Evolutionary conservation across 768 basidiomycete genomes (phyloP).

Genomic region (Lactarius sp.): DNA sequence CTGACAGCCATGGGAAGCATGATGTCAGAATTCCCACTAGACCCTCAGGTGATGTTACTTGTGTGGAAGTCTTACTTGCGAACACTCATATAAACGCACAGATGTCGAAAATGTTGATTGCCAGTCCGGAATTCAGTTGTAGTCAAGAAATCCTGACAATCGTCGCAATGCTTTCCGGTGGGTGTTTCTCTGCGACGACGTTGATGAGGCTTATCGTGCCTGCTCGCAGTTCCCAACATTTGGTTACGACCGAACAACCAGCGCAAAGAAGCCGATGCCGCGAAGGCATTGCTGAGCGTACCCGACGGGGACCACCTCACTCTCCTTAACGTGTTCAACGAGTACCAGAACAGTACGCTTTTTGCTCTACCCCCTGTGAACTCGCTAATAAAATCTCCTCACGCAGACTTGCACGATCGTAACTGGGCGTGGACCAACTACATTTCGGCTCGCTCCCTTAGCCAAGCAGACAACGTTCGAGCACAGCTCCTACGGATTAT

Average conservation of each 20-base stretch:
- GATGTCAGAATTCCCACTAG: slow-evolving; percentile 99
- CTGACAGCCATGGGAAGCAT: slow-evolving; percentile 80
- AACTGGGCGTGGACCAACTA: slow-evolving; percentile 93
- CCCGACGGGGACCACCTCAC: slow-evolving; percentile 98
- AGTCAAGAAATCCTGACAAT: slow-evolving; percentile 94
- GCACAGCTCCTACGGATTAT: slow-evolving; percentile 83
- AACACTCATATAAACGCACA: slow-evolving; percentile 29
- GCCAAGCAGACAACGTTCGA: slow-evolving; percentile 92
- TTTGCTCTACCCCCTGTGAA: not conserved
- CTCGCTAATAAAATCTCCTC: not conserved
- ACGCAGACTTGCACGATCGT: slow-evolving; percentile 46
- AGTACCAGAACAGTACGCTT: slow-evolving; percentile 72
- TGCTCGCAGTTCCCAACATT: slow-evolving; percentile 75
- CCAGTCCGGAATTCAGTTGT: slow-evolving; percentile 92
- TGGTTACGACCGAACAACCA: slow-evolving; percentile 89
- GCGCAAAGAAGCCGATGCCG: slow-evolving; percentile 86
- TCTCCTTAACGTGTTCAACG: slow-evolving; percentile 91
- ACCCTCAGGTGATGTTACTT: slow-evolving; percentile 68
- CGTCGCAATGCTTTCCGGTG: slow-evolving; percentile 93
- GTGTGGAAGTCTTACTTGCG: not conserved
- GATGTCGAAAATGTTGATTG: slow-evolving; percentile 91
- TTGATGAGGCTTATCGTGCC: not conserved
- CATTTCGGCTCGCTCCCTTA: slow-evolving; percentile 73
- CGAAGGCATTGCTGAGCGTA: slow-evolving; percentile 81
- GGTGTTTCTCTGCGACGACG: slow-evolving; percentile 24